A percentile compares a stretch with the other conserved stretches of the same genome.
These are phyloP conservation scores for Lodderomyces parapsilosis DNA, from an alignment of 1,139 yeast genomes.

Conservation along the genomic window DNA sequence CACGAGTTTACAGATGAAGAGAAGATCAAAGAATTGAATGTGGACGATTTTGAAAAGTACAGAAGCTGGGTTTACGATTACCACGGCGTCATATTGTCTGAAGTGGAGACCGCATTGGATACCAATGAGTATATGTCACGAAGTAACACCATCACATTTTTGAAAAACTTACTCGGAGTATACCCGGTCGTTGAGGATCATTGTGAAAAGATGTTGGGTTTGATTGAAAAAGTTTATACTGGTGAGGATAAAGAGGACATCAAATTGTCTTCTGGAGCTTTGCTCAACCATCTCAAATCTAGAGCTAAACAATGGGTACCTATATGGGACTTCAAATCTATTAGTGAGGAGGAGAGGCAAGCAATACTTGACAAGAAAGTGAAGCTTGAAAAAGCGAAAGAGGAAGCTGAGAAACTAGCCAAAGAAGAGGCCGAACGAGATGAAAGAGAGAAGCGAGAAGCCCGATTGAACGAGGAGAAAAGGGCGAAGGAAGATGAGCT, in stretches of 20 bases:
- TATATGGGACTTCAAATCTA: conserved; percentile 54
- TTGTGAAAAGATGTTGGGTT: conserved; percentile 51
- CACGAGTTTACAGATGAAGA: conserved; percentile 40
- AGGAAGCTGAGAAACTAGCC: conserved; percentile 18
- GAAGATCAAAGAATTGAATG: conserved; percentile 15
- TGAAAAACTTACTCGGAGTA: conserved; percentile 63
- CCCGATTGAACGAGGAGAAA: conserved; percentile 17
- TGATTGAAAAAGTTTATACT: conserved; percentile 47
- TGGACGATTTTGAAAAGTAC: conserved; percentile 33
- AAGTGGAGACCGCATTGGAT: conserved; percentile 48
- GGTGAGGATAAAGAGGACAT: conserved; percentile 77
- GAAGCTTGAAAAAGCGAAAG: conserved; percentile 18
- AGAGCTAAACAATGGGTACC: conserved; percentile 57
- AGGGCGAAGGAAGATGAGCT: conserved; percentile 19
- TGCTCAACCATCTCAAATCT: conserved; percentile 69
- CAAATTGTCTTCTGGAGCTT: conserved; percentile 74
- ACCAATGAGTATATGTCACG: conserved; percentile 75
- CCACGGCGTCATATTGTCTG: conserved; percentile 50
- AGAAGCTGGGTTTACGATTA: conserved; percentile 50
- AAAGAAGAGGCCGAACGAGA: conserved; percentile 10
- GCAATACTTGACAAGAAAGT: conserved; percentile 23
- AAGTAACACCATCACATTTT: conserved; percentile 74
- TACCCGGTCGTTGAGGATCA: conserved; percentile 74
- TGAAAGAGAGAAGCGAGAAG: conserved; percentile 9
- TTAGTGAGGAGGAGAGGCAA: conserved; percentile 34